A percentile compares a stretch with the other conserved stretches of the same genome.
These are phyloP conservation scores for Coffea humblotiana DNA, from an alignment of 305 asterid species.

Conservation along the genomic window DNA sequence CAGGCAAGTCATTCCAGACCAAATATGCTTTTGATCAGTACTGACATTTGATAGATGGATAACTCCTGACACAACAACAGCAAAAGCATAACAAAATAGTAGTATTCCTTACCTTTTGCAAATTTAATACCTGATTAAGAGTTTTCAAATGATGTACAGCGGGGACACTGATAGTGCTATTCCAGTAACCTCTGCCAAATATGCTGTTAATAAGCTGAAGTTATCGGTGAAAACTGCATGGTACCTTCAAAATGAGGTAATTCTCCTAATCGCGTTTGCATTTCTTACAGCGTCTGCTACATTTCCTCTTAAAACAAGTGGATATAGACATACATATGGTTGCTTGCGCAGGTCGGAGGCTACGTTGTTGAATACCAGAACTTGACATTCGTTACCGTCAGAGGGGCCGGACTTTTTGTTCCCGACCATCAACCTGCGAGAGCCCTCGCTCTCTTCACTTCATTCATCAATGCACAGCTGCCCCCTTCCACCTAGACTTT, in stretches of 20 bases:
- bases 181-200: conserved; percentile 48
- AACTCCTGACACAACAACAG: not conserved
- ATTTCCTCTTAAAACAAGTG: not conserved
- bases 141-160: conserved; percentile 15
- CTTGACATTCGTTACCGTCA: conserved; percentile 46
- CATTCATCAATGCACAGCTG: conserved; percentile 43
- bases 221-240: conserved; percentile 46
- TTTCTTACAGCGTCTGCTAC: too few species aligned
- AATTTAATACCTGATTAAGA: not conserved
- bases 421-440: conserved; percentile 56
- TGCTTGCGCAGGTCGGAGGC: conserved; percentile 52
- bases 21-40: too few species aligned
- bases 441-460: conserved; percentile 42
- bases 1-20: conserved; percentile 26
- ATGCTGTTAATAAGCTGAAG: conserved; percentile 45
- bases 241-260: conserved; percentile 28
- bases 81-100: not conserved
- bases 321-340: not conserved
- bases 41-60: not conserved
- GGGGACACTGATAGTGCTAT: conserved; percentile 40
- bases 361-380: conserved; percentile 57
- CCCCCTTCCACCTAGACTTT: conserved; percentile 23
- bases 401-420: conserved; percentile 58
- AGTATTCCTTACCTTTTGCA: not conserved
- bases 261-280: too few species aligned